phyloP scores from a whole-genome alignment of 305 asterid genomes.

The Plantago lanceolata region DNA sequence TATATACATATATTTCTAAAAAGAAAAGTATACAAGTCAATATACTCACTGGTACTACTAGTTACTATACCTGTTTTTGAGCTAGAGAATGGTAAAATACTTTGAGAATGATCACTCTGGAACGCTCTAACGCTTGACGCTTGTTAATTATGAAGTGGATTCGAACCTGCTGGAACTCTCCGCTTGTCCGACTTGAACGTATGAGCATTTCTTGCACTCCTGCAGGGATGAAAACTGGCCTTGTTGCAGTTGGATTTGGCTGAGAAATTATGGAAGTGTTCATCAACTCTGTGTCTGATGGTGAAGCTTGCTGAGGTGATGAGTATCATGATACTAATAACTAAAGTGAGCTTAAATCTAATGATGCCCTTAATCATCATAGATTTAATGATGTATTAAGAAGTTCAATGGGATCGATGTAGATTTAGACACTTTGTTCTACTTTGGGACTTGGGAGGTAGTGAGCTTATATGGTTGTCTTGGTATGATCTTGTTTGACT shows the following conservation, averaged over 20 bases:
- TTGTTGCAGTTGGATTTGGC: constrained; percentile 10
- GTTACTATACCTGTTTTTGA: not conserved
- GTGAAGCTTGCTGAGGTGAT: constrained; percentile 24
- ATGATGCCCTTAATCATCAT: constrained; percentile 12
- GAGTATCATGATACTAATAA: constrained; percentile 28
- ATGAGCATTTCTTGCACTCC: constrained; percentile 6
- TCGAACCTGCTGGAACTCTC: constrained; percentile 35
- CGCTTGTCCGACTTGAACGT: constrained; percentile 30
- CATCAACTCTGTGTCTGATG: not conserved
- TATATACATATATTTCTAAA: no score
- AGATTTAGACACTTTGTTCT: no score
- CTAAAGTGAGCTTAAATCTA: constrained; percentile 22
- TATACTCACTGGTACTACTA: no score
- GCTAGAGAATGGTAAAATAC: no score
- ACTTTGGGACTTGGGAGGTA: no score
- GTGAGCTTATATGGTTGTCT: no score
- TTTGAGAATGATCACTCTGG: not conserved
- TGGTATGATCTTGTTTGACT: no score
- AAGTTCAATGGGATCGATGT: no score
- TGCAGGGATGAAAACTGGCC: constrained; percentile 9
- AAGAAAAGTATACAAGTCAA: no score
- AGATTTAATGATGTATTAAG: no score
- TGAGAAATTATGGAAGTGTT: constrained; percentile 1
- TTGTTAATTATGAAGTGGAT: constrained; percentile 40
- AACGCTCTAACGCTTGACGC: constrained; percentile 22